Conservation (phyloP, 371 early-diverging fungal genomes). For the Mortierella sp. region DNA sequence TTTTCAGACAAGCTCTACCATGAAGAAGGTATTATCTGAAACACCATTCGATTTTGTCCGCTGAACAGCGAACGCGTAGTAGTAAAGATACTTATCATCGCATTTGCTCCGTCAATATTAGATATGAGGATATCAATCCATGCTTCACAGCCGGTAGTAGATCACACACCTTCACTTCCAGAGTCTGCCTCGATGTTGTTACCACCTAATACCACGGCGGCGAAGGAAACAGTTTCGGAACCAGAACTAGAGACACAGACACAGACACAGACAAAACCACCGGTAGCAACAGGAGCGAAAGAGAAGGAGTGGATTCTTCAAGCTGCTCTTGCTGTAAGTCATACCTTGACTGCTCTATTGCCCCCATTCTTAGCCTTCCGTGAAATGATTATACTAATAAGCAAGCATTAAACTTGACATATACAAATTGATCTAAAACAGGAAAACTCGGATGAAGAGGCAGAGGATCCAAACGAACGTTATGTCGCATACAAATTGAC, state of each 20-base stretch:
- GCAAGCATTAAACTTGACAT: slow-evolving; percentile 34
- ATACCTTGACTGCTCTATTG: background rate
- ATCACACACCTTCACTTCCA: slow-evolving; percentile 34
- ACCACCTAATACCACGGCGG: slow-evolving; percentile 7
- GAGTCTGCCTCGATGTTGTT: slow-evolving; percentile 19
- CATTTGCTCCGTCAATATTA: background rate
- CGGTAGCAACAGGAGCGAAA: slow-evolving; percentile 51
- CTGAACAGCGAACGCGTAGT: too few species aligned
- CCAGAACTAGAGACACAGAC: slow-evolving; percentile 1
- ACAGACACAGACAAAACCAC: background rate
- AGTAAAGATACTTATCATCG: background rate
- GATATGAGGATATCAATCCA: slow-evolving; percentile 46
- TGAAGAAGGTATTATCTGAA: slow-evolving; percentile 60
- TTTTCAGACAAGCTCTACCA: slow-evolving; percentile 70
- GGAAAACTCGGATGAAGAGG: slow-evolving; percentile 46
- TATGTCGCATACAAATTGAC: slow-evolving; percentile 43
- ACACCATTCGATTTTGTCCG: background rate
- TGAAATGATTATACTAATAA: background rate
- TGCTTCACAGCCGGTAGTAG: slow-evolving; percentile 12
- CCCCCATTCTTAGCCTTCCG: background rate
- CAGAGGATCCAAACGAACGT: slow-evolving; percentile 51
- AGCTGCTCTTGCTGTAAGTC: slow-evolving; percentile 46
- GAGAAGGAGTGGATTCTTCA: slow-evolving; percentile 52
- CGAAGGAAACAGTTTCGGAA: background rate
- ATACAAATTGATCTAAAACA: slow-evolving; percentile 5